phyloP scores from a whole-genome alignment of 495 filamentous ascomycete genomes.

The Tuber aestivum region DNA sequence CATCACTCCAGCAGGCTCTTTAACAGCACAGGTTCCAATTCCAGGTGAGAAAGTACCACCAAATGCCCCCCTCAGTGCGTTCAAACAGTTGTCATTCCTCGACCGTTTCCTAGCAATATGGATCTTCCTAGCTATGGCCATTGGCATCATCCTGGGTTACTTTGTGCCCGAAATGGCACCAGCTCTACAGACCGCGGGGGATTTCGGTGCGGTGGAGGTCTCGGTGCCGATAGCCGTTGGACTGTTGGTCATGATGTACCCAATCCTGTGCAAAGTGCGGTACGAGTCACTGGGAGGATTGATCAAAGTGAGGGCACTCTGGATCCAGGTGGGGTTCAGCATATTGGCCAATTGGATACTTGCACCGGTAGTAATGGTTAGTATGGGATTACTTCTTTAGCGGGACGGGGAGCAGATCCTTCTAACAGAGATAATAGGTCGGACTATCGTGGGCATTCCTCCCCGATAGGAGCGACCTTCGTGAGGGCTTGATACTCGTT shows the following conservation, averaged over 20 bases:
- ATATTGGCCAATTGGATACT: constrained; percentile 82
- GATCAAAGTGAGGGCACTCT: constrained; percentile 57
- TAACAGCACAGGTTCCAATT: background rate
- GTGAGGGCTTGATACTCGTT: constrained; percentile 70
- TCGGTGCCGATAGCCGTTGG: constrained; percentile 80
- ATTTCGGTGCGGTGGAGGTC: constrained; percentile 60
- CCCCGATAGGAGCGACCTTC: constrained; percentile 61
- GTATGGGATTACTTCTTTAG: constrained; percentile 16
- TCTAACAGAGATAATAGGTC: constrained; percentile 46
- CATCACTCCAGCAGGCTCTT: background rate
- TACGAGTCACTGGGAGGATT: constrained; percentile 71
- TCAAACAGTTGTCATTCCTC: constrained; percentile 58
- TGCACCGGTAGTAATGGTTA: constrained; percentile 83
- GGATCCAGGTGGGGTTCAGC: constrained; percentile 74
- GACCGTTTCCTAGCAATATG: constrained; percentile 75
- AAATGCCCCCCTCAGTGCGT: constrained; percentile 38
- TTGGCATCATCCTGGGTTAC: constrained; percentile 75
- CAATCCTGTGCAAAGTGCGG: constrained; percentile 86
- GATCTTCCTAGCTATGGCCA: constrained; percentile 79
- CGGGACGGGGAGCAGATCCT: background rate
- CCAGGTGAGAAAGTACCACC: background rate
- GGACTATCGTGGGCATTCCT: constrained; percentile 76
- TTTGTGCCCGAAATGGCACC: constrained; percentile 60
- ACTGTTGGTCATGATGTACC: constrained; percentile 91
- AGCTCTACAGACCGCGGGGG: constrained; percentile 59